phyloP scores from a whole-genome alignment of 2,329 filamentous ascomycete species.

The Phialophora expanda region DNA sequence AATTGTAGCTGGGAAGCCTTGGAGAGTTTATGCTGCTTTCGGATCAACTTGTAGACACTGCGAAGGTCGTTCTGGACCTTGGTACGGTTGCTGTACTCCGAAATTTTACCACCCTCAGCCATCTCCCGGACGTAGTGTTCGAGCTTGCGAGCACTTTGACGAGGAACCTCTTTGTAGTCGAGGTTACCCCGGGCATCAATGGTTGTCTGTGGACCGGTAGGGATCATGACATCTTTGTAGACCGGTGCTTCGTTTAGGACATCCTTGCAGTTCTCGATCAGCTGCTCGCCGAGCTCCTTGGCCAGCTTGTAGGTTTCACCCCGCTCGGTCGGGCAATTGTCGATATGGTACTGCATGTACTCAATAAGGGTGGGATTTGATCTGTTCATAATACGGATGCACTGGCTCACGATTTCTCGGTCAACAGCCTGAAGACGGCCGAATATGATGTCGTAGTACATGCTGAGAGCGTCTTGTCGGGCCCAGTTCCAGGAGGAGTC shows the following conservation, averaged over 20 bases:
- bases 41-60: slow-evolving; percentile 97
- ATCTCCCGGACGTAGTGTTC: slow-evolving; percentile 99
- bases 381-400: slow-evolving; percentile 98
- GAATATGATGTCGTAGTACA: slow-evolving; percentile 99
- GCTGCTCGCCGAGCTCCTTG: slow-evolving; percentile 87
- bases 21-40: slow-evolving; percentile 96
- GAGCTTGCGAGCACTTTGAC: slow-evolving; percentile 89
- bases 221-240: slow-evolving; percentile 94
- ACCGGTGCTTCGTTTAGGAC: slow-evolving; percentile 81
- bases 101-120: slow-evolving; percentile 97
- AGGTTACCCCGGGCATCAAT: slow-evolving; percentile 91
- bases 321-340: slow-evolving; percentile 94
- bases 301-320: slow-evolving; percentile 98
- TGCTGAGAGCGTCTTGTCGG: slow-evolving; percentile 92
- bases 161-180: slow-evolving; percentile 84
- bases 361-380: slow-evolving; percentile 94
- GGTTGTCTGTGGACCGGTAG: slow-evolving; percentile 90
- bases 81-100: slow-evolving; percentile 95
- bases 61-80: slow-evolving; percentile 97
- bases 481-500: slow-evolving; percentile 99
- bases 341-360: slow-evolving; percentile 99
- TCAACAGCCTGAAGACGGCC: slow-evolving; percentile 91
- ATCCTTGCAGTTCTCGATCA: slow-evolving; percentile 97
- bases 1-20: slow-evolving; percentile 97
- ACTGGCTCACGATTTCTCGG: slow-evolving; percentile 96